Evolutionary conservation across 352 stramenopile genomes (phyloP).

Genomic region (Phytophthora citricola): DNA sequence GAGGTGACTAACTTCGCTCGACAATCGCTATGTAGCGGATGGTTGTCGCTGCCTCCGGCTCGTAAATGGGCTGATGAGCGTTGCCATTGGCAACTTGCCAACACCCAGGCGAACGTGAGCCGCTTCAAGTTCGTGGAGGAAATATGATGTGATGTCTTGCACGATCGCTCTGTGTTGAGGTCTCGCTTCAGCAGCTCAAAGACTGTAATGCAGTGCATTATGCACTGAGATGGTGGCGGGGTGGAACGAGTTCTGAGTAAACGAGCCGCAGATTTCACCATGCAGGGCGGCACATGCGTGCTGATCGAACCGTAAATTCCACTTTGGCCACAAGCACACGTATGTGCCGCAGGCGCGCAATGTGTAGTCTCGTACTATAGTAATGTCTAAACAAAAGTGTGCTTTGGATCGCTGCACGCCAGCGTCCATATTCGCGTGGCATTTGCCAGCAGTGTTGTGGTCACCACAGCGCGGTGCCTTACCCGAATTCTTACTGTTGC

Average conservation of each 20-base stretch:
- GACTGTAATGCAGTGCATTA: slow-evolving; percentile 1
- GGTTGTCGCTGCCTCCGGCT: slow-evolving; percentile 1
- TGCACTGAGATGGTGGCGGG: slow-evolving; percentile 17
- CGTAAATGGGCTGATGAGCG: neutral
- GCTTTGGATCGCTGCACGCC: neutral
- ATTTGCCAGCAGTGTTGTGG: neutral
- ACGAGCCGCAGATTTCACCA: slow-evolving; percentile 27
- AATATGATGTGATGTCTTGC: neutral
- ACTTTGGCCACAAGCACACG: slow-evolving; percentile 17
- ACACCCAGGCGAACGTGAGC: slow-evolving; percentile 4
- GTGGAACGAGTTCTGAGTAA: slow-evolving; percentile 24
- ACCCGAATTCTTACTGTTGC: slow-evolving; percentile 1
- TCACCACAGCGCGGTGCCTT: slow-evolving; percentile 2
- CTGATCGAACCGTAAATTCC: slow-evolving; percentile 5
- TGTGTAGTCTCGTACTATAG: too few relatives aligned
- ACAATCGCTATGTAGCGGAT: slow-evolving; percentile 10
- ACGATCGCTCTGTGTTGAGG: too few relatives aligned
- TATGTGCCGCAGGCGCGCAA: neutral
- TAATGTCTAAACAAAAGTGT: too few relatives aligned
- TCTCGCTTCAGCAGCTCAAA: neutral
- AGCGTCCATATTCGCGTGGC: slow-evolving; percentile 11
- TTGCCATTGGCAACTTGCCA: neutral
- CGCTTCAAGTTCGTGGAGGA: slow-evolving; percentile 4
- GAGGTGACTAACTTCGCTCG: slow-evolving; percentile 11
- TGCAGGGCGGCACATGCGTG: neutral